Base-by-base conservation (phyloP, 2,329 filamentous ascomycete genomes). In the Acephala macrosclerotiorum region DNA sequence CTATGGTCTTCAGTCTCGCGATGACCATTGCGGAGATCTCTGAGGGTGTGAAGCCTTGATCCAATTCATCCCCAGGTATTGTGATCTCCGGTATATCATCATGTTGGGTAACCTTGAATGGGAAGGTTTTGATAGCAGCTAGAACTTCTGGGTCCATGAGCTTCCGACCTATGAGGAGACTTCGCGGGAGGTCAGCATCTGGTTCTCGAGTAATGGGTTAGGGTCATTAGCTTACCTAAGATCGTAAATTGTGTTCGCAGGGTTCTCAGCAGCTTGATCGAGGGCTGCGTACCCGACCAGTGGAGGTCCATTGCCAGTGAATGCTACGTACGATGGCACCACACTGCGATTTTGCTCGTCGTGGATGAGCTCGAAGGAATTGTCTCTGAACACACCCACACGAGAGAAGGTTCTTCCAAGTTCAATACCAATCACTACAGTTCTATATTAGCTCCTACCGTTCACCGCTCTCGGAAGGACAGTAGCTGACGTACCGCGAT, bases 291-390 rank as follows among this genome's bases (percentile, higher is more conserved):
- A 63, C 11, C 70, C 71, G 9, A 70, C 49, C 1, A 72, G 38
- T 42, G 65, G 58, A 14, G 36, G 35, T 14, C 59, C 66, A 3
- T 26, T 7, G n/a, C 69, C 38, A 1, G 33, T 49, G 33, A 69
- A 72, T 11, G 69, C 63, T 3, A 73, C 67, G 63, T 64, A 72
- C 2, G 61, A 68, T 56, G 65, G 65, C 11, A 67, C 57, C 3
- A 22, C 11, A 57, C n/a, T 63, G 29, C 59, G 58, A 22, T 63
- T 63, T 60, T 69, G 49, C 22, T 69, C 65, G 60, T 72, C 62
- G 26, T 26, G 5, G 56, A 70, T 63, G 33, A 66, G 47, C 26
- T 68, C 26, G 26, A 42, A 65, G 40, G 38, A 26, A 40, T 42
- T 22, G 36, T 61, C n/a, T 53, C 47, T 55, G 33, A 36, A 60